Percentiles rank a stretch among this genome's conserved stretches.
These are phyloP conservation scores for Carpinus fangiana DNA, from an alignment of 306 rosid genomes.

Conservation along the genomic window DNA sequence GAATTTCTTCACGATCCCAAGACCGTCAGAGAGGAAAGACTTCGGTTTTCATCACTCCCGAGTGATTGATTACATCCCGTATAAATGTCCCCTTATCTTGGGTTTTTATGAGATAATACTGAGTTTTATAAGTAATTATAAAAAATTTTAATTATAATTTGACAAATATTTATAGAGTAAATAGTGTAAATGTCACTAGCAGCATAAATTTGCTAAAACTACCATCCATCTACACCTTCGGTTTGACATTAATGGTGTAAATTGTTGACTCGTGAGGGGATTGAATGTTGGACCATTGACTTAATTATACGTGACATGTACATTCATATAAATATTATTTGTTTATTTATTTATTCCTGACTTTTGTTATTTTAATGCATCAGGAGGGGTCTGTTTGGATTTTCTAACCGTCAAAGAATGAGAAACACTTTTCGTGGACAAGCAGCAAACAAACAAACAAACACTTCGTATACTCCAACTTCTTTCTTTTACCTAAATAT, in stretches of 20 bases:
- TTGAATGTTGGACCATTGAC: background rate
- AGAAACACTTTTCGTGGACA: slow-evolving; percentile 29
- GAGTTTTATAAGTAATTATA: too few species aligned
- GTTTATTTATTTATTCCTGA: background rate
- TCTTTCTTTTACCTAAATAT: slow-evolving; percentile 7
- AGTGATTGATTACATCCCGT: too few species aligned
- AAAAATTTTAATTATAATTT: too few species aligned
- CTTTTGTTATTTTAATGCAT: background rate
- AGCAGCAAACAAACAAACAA: slow-evolving; percentile 29
- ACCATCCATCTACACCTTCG: background rate
- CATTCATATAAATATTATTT: background rate
- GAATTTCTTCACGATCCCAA: too few species aligned
- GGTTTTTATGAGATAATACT: too few species aligned
- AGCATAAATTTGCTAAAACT: background rate
- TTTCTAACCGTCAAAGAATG: slow-evolving; percentile 43
- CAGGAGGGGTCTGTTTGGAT: slow-evolving; percentile 36
- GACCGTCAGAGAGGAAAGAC: too few species aligned
- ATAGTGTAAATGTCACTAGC: too few species aligned
- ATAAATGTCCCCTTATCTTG: too few species aligned
- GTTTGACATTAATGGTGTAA: background rate
- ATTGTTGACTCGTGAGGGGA: background rate
- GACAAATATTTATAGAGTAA: too few species aligned
- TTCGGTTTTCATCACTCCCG: too few species aligned
- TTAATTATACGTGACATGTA: background rate
- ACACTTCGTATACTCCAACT: slow-evolving; percentile 41